Evolutionary conservation across 306 rosid species (phyloP).

Genomic region (Carpinus fangiana): DNA sequence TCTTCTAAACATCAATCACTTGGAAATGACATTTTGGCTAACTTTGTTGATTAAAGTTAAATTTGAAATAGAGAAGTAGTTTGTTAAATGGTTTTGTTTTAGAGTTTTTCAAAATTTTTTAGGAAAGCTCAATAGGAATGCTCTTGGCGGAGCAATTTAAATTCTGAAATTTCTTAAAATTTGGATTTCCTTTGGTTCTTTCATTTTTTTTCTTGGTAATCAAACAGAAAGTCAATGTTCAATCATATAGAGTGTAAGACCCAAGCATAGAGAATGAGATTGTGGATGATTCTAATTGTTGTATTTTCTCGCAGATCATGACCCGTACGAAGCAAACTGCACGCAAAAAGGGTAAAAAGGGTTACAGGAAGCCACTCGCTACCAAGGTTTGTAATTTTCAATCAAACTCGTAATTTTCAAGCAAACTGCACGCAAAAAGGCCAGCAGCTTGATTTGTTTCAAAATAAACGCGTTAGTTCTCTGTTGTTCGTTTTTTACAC

Average conservation of each 20-base stretch:
- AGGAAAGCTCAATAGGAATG: too few relatives aligned
- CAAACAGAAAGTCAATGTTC: neutral
- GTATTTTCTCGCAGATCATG: conserved; percentile 47
- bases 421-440: too few relatives aligned
- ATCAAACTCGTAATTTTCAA: neutral
- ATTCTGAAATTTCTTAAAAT: neutral
- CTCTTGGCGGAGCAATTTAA: neutral
- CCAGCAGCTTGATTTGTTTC: neutral
- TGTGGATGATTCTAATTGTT: neutral
- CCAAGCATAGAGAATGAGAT: neutral
- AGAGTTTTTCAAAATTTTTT: too few relatives aligned
- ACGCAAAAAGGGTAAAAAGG: conserved; percentile 88
- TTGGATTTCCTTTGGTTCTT: neutral
- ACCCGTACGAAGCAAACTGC: conserved; percentile 99
- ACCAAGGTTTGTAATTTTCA: conserved; percentile 55
- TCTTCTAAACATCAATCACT: too few relatives aligned
- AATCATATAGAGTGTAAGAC: neutral
- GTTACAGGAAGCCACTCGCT: conserved; percentile 93
- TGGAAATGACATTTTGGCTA: too few relatives aligned
- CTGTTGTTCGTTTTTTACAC: accelerated
- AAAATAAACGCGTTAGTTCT: accelerated
- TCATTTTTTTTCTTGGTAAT: neutral
- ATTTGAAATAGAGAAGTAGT: too few relatives aligned
- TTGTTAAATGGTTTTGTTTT: too few relatives aligned
- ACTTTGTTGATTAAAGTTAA: too few relatives aligned